phyloP scores from a whole-genome alignment of 1,284 basidiomycete genomes.

The Nidula niveotomentosa region DNA sequence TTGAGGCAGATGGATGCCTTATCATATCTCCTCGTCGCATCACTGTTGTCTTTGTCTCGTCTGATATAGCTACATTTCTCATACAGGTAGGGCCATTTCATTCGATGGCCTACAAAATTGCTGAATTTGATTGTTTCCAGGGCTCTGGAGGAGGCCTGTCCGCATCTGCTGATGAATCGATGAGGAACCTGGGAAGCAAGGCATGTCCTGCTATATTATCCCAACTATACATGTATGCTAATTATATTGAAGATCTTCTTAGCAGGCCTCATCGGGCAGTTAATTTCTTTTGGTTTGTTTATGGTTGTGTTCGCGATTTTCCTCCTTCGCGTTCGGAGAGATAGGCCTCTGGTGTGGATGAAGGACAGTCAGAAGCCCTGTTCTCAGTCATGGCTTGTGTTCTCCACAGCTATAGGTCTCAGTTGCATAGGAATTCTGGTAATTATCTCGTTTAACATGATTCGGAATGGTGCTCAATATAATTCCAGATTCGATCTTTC shows the following conservation, averaged over 20 bases:
- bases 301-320: not conserved
- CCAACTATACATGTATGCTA: too few species aligned
- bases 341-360: not conserved
- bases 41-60: not conserved
- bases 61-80: conserved; percentile 1
- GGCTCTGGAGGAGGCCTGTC: not conserved
- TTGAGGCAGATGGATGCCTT: not conserved
- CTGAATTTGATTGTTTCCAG: not conserved
- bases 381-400: not conserved
- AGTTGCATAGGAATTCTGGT: not conserved
- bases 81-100: not conserved
- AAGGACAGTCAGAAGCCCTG: not conserved
- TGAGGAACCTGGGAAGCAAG: not conserved
- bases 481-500: not conserved
- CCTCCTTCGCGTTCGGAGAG: not conserved
- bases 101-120: not conserved
- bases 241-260: not conserved
- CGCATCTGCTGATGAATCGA: not conserved
- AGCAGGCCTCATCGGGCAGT: not conserved
- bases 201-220: not conserved
- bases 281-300: not conserved
- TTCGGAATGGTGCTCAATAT: not conserved
- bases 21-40: not conserved
- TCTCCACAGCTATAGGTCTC: not conserved
- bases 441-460: not conserved